Evolutionary conservation across 176 grass and related monocot genomes (phyloP).

Genomic region (Saccharum spontaneum): DNA sequence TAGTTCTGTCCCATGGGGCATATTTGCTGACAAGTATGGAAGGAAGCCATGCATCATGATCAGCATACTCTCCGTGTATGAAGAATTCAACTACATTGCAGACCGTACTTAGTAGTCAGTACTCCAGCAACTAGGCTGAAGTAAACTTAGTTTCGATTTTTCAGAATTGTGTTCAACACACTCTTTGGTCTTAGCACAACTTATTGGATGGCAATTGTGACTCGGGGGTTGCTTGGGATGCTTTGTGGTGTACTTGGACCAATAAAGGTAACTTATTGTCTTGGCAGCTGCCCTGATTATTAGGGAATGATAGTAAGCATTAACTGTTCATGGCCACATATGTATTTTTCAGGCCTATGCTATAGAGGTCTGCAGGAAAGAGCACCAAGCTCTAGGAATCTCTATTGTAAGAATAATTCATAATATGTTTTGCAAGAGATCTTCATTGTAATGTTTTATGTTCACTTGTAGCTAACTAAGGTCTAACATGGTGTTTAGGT

Average conservation of each 20-base stretch:
- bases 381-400: conserved; percentile 63
- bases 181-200: conserved; percentile 68
- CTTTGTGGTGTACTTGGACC: conserved; percentile 65
- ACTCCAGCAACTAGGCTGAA: background rate
- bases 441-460: too few relatives aligned
- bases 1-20: conserved; percentile 65
- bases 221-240: conserved; percentile 51
- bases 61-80: conserved; percentile 36
- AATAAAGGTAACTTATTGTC: conserved; percentile 49
- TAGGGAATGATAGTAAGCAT: background rate
- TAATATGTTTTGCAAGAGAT: too few relatives aligned
- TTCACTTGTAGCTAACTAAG: too few relatives aligned
- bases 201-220: conserved; percentile 70
- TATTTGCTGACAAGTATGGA: conserved; percentile 70
- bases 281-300: background rate
- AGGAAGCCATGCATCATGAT: conserved; percentile 31
- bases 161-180: conserved; percentile 64
- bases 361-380: conserved; percentile 65
- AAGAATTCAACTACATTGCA: background rate
- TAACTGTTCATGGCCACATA: background rate
- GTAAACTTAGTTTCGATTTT: background rate
- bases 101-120: background rate
- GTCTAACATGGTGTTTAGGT: too few relatives aligned
- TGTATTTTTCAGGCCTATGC: conserved; percentile 64
- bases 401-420: conserved; percentile 4